Evolutionary conservation across 78 protist genomes (phyloP).

Genomic region (Cavenderia fasciculata): DNA sequence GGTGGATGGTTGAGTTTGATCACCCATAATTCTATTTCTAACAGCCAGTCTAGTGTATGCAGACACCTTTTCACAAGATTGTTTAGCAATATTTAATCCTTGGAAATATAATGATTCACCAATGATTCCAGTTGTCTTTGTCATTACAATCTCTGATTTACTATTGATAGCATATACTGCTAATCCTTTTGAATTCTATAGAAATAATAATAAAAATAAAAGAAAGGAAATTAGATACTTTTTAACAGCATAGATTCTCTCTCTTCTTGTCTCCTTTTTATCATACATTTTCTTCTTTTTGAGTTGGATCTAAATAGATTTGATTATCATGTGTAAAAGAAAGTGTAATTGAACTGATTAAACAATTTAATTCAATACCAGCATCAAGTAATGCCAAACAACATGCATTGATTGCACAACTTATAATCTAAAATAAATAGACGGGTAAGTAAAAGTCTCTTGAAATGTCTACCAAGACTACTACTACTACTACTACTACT

Average conservation of each 20-base stretch:
- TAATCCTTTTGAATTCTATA: constrained; percentile 20
- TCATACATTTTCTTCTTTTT: constrained; percentile 40
- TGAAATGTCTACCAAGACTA: not conserved
- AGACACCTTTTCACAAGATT: constrained; percentile 33
- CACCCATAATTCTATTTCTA: constrained; percentile 71
- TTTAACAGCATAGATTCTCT: not conserved
- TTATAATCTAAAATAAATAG: constrained; percentile 18
- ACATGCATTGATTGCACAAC: constrained; percentile 75
- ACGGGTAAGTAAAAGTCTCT: not conserved
- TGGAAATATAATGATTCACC: constrained; percentile 29
- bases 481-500: not conserved
- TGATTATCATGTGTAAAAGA: constrained; percentile 13
- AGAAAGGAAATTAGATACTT: not conserved
- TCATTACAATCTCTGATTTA: constrained; percentile 9
- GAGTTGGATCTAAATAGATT: constrained; percentile 52
- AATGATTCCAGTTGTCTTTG: constrained; percentile 27
- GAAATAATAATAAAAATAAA: not conserved
- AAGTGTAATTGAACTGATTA: constrained; percentile 52
- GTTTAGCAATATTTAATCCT: constrained; percentile 7
- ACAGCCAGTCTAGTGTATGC: constrained; percentile 48
- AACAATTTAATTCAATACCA: constrained; percentile 65
- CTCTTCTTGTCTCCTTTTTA: not conserved
- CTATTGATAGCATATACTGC: constrained; percentile 27
- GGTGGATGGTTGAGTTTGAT: not conserved
- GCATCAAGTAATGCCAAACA: constrained; percentile 81